Base-by-base conservation (phyloP, 495 filamentous ascomycete species). In the Glarea lozoyensis region DNA sequence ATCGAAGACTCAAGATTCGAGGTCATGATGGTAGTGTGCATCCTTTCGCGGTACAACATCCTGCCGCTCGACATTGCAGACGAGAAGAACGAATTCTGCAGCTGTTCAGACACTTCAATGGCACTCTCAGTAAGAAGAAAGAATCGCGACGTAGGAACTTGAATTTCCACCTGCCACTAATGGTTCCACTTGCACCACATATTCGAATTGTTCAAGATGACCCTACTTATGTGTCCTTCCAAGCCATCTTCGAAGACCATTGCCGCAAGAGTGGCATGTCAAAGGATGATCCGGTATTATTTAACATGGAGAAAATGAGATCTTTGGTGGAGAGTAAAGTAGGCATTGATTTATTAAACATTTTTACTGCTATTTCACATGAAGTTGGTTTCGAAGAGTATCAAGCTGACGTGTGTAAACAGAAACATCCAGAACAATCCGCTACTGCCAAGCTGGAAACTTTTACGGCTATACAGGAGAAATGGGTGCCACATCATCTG, bases 31-130 rank as follows among this genome's bases (percentile, higher is more conserved):
- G 93, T 30, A 95, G 88, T 52, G 64, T 95, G 10, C 90, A 97
- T 66, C 68, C 88, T 10, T 99, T 97, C 59, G 88, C 89, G 3
- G 84, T 99, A 17, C 93, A 99, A 58, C 87, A 95, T 57, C 93
- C 93, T 5, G 86, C 93, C 10, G 85, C 88, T 15, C 73, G 90
- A 40, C 84, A 93, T 60, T 93, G 87, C 49, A 76, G 93, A 43
- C 79, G 93, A 12, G 93, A 99, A 56, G 93, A 99, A 60, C 75
- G 90, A 23, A 94, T 97, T 39, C 61, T 94, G 32, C 93, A 99
- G 60, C 69, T 99, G n/a, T 99, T 97, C 78, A 77, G 93, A 16
- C 93, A 94, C 47, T 89, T 99, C 68, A 97, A 99, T 60, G 86
- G 86, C 48, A 77, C 81, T 21, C 69, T 99, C 32, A 72, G 78